Evolutionary conservation across 2,329 filamentous ascomycete species (phyloP), one percentile per base, ranked within the genome.

Genomic region (Cladosporium sp.): DNA sequence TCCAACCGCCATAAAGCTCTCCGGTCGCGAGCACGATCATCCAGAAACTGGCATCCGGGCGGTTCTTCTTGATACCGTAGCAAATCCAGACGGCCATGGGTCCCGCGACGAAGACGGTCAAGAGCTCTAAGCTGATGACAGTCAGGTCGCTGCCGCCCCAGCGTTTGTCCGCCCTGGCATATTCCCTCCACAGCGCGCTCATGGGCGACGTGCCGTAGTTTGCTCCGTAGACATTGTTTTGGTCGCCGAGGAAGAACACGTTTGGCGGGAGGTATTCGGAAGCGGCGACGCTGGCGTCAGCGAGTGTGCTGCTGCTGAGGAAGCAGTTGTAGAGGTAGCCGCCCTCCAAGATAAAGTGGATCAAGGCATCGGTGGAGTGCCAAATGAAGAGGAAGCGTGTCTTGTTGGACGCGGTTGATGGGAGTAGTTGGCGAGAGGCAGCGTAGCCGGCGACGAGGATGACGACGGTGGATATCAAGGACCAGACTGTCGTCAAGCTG

Each of bases 281-380:
- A 24, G 52, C 57, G 42, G 64, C 56, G 34, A 61, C 52, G 7
- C 55, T 36, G 29, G 61, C 55, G n/a, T 59, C 61, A 2, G 61
- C 13, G 34, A 68, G 68, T 7, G 74, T 69, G 34, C 80, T 66
- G 61, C 75, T 83, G 58, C 78, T 78, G 78, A 90, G 92, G 79
- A 97, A 95, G 75, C 89, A 95, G 73, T 95, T 89, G 77, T 90
- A 96, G 19, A 96, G 82, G 70, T 89, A 97, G 63, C 83, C 86
- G 48, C 89, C 91, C 73, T 97, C 92, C 67, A 97, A 86, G 67
- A 89, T 76, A 70, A 95, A 83, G 74, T 99, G 93, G 63, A 91
- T 92, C 38, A 96, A 79, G 27, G 89, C 89, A 69, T 96, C 91
- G 72, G 95, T 95, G 32, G 88, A 80, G 73, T 96, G 91, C 92